Evolutionary conservation across 2,329 filamentous ascomycete species (phyloP).

Genomic region (Scolecobasidium constrictum): DNA sequence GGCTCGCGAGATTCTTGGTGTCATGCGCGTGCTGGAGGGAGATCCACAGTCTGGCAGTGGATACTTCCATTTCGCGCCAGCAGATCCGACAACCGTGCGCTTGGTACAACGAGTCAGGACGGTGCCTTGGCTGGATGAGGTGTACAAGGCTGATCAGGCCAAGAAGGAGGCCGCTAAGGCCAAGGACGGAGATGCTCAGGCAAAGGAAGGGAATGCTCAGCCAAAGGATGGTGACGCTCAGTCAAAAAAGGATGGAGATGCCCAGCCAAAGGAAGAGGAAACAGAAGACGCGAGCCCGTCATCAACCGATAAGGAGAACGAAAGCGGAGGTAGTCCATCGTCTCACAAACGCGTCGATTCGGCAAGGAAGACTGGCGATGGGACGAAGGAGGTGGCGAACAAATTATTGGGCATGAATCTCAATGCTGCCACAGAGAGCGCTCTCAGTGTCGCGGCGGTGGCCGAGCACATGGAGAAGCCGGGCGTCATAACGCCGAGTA

Average conservation of each 20-base stretch:
- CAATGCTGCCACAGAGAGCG: slow-evolving; percentile 23
- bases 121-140: slow-evolving; percentile 52
- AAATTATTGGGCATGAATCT: slow-evolving; percentile 28
- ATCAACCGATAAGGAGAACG: background rate
- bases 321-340: background rate
- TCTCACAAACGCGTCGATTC: slow-evolving; percentile 6
- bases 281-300: background rate
- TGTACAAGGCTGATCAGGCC: too few relatives aligned
- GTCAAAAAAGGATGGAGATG: too few relatives aligned
- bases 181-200: slow-evolving; percentile 19
- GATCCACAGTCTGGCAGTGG: background rate
- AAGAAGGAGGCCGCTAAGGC: too few relatives aligned
- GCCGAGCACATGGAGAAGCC: slow-evolving; percentile 28
- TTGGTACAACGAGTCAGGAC: slow-evolving; percentile 65
- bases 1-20: slow-evolving; percentile 65
- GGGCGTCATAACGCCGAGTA: slow-evolving; percentile 29
- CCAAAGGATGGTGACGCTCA: background rate
- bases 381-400: slow-evolving; percentile 26
- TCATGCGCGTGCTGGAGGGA: slow-evolving; percentile 55
- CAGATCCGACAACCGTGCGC: slow-evolving; percentile 68
- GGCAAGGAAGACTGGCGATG: slow-evolving; percentile 17
- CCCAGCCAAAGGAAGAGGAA: background rate
- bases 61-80: slow-evolving; percentile 68
- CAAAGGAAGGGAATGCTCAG: background rate
- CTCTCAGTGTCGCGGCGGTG: slow-evolving; percentile 27